Percentiles rank a stretch among this genome's conserved stretches.
These are phyloP conservation scores for Beauveria varroae DNA, from an alignment of 2,329 filamentous ascomycete species.

Conservation along the genomic window DNA sequence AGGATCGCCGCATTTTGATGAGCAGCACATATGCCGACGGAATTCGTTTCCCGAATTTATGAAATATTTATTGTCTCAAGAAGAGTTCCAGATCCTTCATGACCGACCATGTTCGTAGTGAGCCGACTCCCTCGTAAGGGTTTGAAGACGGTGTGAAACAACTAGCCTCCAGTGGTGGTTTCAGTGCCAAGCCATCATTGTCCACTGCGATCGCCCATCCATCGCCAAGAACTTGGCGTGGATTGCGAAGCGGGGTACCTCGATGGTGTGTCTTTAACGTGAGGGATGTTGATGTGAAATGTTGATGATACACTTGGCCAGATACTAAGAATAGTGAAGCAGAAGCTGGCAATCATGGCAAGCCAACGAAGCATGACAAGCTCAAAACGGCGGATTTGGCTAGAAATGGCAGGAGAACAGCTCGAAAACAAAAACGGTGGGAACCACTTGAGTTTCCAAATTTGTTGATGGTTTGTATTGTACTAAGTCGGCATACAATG, in stretches of 20 bases:
- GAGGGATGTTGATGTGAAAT: not conserved
- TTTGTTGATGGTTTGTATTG: no score
- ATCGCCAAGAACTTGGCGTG: not conserved
- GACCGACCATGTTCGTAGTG: no score
- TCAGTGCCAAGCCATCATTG: not conserved
- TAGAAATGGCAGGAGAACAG: not conserved
- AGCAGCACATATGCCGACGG: not conserved
- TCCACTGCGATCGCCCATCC: not conserved
- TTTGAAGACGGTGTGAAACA: constrained; percentile 1
- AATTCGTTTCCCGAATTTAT: not conserved
- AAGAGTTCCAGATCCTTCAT: not conserved
- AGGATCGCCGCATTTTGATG: not conserved
- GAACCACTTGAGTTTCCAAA: no score
- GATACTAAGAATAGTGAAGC: not conserved
- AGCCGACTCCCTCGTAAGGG: not conserved
- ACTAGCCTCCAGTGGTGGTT: not conserved
- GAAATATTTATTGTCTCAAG: not conserved
- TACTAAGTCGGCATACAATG: no score
- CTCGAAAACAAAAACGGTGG: no score
- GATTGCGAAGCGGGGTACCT: not conserved
- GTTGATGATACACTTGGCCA: not conserved
- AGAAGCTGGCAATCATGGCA: not conserved
- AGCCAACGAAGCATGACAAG: not conserved
- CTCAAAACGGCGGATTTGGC: not conserved
- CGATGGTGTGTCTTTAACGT: not conserved